Percentiles rank a stretch among this genome's conserved stretches.
These are phyloP conservation scores for Mycosphaerella sp. DNA, from an alignment of 2,329 filamentous ascomycete species.

Conservation along the genomic window DNA sequence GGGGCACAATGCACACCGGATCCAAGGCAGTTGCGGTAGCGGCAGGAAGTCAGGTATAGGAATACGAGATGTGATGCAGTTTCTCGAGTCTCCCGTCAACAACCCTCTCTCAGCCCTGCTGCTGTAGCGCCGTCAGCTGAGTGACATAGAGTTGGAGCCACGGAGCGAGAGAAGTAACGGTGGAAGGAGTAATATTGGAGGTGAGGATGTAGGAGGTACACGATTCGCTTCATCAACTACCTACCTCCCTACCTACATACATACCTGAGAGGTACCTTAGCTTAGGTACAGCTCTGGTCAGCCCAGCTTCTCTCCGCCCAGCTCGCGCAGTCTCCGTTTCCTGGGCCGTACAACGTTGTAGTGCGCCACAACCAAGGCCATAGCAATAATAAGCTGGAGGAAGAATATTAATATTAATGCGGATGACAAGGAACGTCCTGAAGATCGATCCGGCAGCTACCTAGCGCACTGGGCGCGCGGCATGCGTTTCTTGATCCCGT, in stretches of 20 bases:
- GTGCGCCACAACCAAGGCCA: not conserved
- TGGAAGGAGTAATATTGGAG: not conserved
- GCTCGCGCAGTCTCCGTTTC: not conserved
- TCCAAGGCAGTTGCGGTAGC: not conserved
- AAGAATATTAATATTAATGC: not conserved
- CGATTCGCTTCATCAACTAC: not conserved
- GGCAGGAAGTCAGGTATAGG: not conserved
- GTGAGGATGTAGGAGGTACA: too few species aligned
- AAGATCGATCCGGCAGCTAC: not conserved
- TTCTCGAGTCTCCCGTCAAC: not conserved
- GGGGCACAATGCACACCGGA: not conserved
- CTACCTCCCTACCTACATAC: too few species aligned
- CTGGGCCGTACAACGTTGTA: not conserved
- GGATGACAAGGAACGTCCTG: not conserved
- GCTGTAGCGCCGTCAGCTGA: not conserved
- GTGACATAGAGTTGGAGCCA: not conserved
- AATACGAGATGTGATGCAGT: not conserved
- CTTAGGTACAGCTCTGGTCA: too few species aligned
- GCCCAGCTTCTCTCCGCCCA: not conserved
- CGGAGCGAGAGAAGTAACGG: not conserved
- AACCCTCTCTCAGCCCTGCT: not conserved
- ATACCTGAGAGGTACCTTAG: too few species aligned
- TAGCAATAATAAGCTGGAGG: not conserved
- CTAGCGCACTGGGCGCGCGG: not conserved
- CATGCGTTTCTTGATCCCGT: not conserved